Evolutionary conservation across 305 asterid species (phyloP).

Genomic region (Lippia alba): DNA sequence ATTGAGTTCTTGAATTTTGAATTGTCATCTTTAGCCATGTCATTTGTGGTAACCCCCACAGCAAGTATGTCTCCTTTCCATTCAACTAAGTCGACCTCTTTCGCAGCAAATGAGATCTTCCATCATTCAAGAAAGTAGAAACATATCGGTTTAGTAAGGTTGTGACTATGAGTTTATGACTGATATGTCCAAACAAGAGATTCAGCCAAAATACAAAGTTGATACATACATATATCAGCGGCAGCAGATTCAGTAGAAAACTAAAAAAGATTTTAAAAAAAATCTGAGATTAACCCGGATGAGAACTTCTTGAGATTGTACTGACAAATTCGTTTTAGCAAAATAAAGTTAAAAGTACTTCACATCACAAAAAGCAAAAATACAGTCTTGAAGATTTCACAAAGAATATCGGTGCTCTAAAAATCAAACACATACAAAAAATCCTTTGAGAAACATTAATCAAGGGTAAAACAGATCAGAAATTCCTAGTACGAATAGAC

Average conservation of each 20-base stretch:
- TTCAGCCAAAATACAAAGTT: not conserved
- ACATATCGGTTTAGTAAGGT: constrained; percentile 25
- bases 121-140: constrained; percentile 23
- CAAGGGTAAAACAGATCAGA: constrained; percentile 13
- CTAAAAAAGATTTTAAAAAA: not conserved
- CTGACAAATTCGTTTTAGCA: not conserved
- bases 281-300: not conserved
- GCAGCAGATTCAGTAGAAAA: not conserved
- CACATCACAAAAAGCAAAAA: constrained; percentile 1
- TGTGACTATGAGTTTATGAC: not conserved
- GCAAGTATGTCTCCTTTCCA: constrained; percentile 99
- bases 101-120: constrained; percentile 81
- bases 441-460: constrained; percentile 10
- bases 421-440: constrained; percentile 3
- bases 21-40: constrained; percentile 77
- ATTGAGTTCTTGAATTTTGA: constrained; percentile 68
- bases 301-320: not conserved
- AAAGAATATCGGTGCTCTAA: not conserved
- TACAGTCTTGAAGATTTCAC: not conserved
- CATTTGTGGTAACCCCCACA: constrained; percentile 86
- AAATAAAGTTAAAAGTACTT: constrained; percentile 1
- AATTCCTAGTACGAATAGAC: not conserved
- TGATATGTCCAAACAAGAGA: constrained; percentile 1
- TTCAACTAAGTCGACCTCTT: constrained; percentile 81
- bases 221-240: not conserved